Evolutionary conservation across 768 basidiomycete genomes (phyloP).

Genomic region (Fistulinella prunicolor): DNA sequence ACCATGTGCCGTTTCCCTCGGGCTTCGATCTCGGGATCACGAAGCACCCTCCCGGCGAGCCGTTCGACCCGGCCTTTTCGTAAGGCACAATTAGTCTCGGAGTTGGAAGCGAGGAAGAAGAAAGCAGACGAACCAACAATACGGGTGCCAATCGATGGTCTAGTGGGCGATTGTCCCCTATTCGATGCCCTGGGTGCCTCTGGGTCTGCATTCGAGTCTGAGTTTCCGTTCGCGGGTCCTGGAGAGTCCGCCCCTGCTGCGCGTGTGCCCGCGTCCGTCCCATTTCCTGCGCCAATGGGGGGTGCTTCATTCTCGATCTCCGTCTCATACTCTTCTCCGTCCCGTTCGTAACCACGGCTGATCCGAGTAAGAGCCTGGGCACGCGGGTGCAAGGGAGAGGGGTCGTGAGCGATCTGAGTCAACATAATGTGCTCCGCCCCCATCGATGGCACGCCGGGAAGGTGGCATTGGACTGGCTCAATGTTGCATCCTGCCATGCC

Average conservation of each 20-base stretch:
- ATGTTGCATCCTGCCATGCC: slow-evolving; percentile 23
- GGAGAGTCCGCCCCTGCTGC: no score
- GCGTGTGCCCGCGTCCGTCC: neutral
- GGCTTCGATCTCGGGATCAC: slow-evolving; percentile 16
- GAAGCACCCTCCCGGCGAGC: slow-evolving; percentile 18
- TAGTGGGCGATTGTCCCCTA: neutral
- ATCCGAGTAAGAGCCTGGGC: neutral
- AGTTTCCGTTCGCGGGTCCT: no score
- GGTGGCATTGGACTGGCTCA: neutral
- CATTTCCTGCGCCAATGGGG: neutral
- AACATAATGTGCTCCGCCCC: neutral
- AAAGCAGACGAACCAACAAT: slow-evolving; percentile 6
- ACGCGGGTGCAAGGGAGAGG: neutral
- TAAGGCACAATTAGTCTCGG: neutral
- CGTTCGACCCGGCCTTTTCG: slow-evolving; percentile 14
- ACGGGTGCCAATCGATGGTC: neutral
- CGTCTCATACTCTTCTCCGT: slow-evolving; percentile 14
- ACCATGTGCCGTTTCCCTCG: slow-evolving; percentile 19
- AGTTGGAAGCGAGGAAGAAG: neutral
- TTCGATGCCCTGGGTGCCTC: neutral
- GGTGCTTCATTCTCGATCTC: neutral
- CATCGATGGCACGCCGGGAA: slow-evolving; percentile 9
- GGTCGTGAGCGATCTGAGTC: neutral
- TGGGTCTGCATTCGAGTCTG: neutral
- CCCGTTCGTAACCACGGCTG: slow-evolving; percentile 22